Base-by-base conservation (phyloP, 768 basidiomycete genomes). In the Pleurotus cornucopiae region DNA sequence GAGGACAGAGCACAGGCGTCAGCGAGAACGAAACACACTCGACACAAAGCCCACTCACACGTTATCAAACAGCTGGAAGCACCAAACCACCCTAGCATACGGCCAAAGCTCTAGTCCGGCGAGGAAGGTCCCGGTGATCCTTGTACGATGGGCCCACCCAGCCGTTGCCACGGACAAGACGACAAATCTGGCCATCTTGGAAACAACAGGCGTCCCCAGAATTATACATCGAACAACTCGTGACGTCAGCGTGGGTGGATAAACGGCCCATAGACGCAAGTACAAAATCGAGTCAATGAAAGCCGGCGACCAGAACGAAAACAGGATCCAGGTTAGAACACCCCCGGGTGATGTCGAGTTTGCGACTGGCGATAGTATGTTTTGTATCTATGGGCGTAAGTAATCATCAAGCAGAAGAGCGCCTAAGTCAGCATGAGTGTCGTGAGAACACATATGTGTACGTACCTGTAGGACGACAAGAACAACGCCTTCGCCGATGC, bases 221-320 rank as follows among this genome's bases (percentile, higher is more conserved):
- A 76, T 62, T 6, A 53, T 45, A 6, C 63, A n/a, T 21, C 51
- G 51, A 18, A 41, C 4, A 2, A 14, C 23, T 38, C 39, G 51
- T 20, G 5, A 66, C 43, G 67, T 66, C 2, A 51, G 39, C 3
- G 49, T 52, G 1, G 62, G 59, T 0, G 74, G 73, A 54, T 68
- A 75, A 5, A 76, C 68, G 2, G 70, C 69, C 23, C 67, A 54
- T 9, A 76, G 64, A 0, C 75, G 67, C 49, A 74, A 61, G n/a
- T 73, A 41, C 6, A 76, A 69, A 39, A 76, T 69, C 11, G 65
- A 67, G 57, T 76, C 74, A 18, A 73, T 65, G 46, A 74, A 61
- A 1, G 73, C 46, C 13, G 73, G 73, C 1, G 69, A 65, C 46
- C 67, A 58, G 6, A 67, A 57, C 12, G 63, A 57, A 41, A 76